phyloP scores from a whole-genome alignment of 2,329 filamentous ascomycete species.

The Huntiella moniliformis region DNA sequence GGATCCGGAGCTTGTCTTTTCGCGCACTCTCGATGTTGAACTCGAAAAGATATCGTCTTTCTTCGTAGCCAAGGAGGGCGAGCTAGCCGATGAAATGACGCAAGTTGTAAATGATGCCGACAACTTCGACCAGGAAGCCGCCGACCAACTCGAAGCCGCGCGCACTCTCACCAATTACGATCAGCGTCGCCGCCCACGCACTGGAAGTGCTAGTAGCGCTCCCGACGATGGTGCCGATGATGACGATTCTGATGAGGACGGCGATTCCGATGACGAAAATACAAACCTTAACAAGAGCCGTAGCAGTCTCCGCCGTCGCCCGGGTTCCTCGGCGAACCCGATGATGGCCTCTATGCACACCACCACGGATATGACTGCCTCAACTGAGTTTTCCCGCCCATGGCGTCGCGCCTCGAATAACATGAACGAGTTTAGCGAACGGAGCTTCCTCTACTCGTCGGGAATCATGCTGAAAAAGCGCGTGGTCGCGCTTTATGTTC shows the following conservation, averaged over 20 bases:
- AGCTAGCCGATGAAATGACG: constrained; percentile 66
- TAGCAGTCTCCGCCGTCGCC: constrained; percentile 18
- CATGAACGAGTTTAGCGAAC: constrained; percentile 64
- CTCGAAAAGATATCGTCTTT: constrained; percentile 89
- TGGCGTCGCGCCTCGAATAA: constrained; percentile 44
- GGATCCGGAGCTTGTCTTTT: constrained; percentile 68
- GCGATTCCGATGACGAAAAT: constrained; percentile 44
- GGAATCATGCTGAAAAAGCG: constrained; percentile 84
- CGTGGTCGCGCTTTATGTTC: constrained; percentile 71
- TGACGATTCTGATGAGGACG: constrained; percentile 32
- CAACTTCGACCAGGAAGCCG: constrained; percentile 42
- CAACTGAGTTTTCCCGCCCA: constrained; percentile 38
- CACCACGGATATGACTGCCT: constrained; percentile 40
- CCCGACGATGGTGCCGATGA: constrained; percentile 34
- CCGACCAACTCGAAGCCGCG: constrained; percentile 22
- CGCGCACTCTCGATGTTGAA: constrained; percentile 65
- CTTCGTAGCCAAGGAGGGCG: constrained; percentile 72
- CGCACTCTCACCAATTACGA: constrained; percentile 14
- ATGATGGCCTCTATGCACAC: constrained; percentile 18
- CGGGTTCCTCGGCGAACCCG: neutral
- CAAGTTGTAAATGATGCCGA: constrained; percentile 58
- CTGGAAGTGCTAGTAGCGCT: constrained; percentile 23
- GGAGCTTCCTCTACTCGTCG: constrained; percentile 45
- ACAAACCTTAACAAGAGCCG: constrained; percentile 31
- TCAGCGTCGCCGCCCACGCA: constrained; percentile 14